Evolutionary conservation across 768 basidiomycete species (phyloP).

Genomic region (Suillus lakei): DNA sequence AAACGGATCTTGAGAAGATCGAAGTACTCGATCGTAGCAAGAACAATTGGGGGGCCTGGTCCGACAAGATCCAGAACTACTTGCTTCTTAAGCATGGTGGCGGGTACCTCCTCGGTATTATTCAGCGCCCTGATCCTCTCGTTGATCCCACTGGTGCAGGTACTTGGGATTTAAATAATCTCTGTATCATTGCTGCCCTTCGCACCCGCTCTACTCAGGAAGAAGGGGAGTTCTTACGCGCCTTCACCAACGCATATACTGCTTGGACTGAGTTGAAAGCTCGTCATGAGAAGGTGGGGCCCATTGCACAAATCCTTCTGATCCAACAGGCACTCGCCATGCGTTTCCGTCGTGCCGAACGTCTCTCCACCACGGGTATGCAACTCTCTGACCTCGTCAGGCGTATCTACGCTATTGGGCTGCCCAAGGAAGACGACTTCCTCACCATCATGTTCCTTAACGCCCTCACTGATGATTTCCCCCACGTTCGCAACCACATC

Average conservation of each 20-base stretch:
- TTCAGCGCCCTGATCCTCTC: background rate
- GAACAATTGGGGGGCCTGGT: background rate
- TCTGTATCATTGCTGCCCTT: background rate
- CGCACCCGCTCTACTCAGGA: background rate
- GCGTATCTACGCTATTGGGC: constrained; percentile 22
- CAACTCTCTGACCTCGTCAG: constrained; percentile 14
- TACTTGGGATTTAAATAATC: background rate
- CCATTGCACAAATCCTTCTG: constrained; percentile 20
- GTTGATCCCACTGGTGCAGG: background rate
- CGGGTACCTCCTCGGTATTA: background rate
- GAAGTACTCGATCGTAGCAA: background rate
- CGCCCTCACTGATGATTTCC: constrained; percentile 13
- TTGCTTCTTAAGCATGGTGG: background rate
- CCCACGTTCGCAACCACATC: constrained; percentile 11
- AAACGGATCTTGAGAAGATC: background rate
- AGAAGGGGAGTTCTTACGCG: background rate
- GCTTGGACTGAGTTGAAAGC: constrained; percentile 17
- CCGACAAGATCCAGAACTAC: background rate
- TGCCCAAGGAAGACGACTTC: constrained; percentile 14
- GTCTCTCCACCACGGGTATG: constrained; percentile 4
- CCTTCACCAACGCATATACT: background rate
- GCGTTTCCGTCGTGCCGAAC: constrained; percentile 8
- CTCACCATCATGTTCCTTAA: constrained; percentile 14
- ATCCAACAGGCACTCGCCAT: constrained; percentile 21
- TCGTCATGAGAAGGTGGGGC: constrained; percentile 19